Evolutionary conservation across 495 filamentous ascomycete species (phyloP), one percentile per base, ranked within the genome.

Genomic region (Annulohypoxylon nitens): DNA sequence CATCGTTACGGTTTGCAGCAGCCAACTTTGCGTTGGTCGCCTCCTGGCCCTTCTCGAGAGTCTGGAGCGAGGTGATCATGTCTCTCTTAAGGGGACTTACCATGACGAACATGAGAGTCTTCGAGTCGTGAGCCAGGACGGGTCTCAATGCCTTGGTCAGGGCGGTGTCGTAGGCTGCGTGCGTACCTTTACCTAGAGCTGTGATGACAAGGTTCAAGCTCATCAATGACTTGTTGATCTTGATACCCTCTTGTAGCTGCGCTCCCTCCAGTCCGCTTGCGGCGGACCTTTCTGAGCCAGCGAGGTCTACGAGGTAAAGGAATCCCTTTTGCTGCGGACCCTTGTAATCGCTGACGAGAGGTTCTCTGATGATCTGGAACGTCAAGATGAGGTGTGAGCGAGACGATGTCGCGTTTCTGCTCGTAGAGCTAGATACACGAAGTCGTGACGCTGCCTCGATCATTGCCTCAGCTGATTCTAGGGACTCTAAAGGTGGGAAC

Each of bases 31-130:
- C 72, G 11, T 55, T 61, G 6, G 68, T 61, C 7, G 72, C 72
- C 20, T 66, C 67, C 26, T 58, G 62, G n/a, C 76, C 76, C 62
- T 39, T 64, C 10, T 53, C 68, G 8, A 78, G 73, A 14, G 73
- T 76, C 18, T 68, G 64, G 8, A 74, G 11, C 3, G 76, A 41
- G 14, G 55, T 51, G 0, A 8, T 87, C 33, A 96, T 80, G 84
- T 98, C 94, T 2, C 88, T 91, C 83, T 94, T 89, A 37, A 98
- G 82, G 26, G 96, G 94, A 76, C 91, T 94, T 67, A 97, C 90
- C 91, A 97, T 98, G 78, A 97, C 93, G 74, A 98, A 97, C 95
- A 98, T 97, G 65, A 99, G 90, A 8, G 95, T 97, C 82, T 97
- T 97, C 45, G 91, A 93, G 80, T 95, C 97, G 8, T 93, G 93